Percentiles rank a stretch among this genome's conserved stretches.
Evolutionary conservation across 352 stramenopile species (phyloP).

Genomic region (Thraustotheca clavata): DNA sequence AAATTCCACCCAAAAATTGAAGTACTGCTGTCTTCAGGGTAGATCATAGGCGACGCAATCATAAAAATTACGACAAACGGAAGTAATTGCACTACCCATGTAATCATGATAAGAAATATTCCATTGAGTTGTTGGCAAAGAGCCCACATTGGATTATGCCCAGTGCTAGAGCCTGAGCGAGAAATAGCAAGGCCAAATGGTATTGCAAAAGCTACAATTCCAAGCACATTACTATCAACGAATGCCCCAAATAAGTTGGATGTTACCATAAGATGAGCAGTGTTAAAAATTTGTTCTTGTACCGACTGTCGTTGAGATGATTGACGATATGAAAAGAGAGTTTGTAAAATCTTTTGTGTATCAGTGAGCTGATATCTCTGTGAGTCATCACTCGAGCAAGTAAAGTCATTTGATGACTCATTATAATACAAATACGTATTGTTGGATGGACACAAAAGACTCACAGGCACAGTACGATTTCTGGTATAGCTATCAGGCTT

Average conservation of each 20-base stretch:
- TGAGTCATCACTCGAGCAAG: background rate
- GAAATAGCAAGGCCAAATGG: slow-evolving; percentile 30
- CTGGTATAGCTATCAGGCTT: slow-evolving; percentile 16
- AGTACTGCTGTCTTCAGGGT: background rate
- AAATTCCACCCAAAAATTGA: background rate
- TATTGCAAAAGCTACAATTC: slow-evolving; percentile 43
- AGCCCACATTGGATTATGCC: slow-evolving; percentile 17
- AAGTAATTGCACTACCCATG: slow-evolving; percentile 28
- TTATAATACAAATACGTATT: background rate
- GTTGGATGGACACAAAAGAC: background rate
- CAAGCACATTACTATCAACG: slow-evolving; percentile 30
- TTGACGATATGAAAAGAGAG: slow-evolving; percentile 29
- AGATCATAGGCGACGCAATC: background rate
- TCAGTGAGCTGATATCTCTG: slow-evolving; percentile 22
- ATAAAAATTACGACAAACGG: slow-evolving; percentile 22
- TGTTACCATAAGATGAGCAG: slow-evolving; percentile 34
- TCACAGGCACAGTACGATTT: slow-evolving; percentile 10
- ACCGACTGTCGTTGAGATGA: slow-evolving; percentile 29
- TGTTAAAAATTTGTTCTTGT: slow-evolving; percentile 25
- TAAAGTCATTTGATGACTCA: background rate
- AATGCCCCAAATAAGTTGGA: slow-evolving; percentile 35
- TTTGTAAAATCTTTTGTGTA: slow-evolving; percentile 12
- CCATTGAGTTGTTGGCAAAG: slow-evolving; percentile 35
- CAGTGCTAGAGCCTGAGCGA: background rate
- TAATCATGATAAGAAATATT: slow-evolving; percentile 40